Evolutionary conservation across 345 rosid species (phyloP), one percentile per base, ranked within the genome.

Genomic region (Sapria himalayana): DNA sequence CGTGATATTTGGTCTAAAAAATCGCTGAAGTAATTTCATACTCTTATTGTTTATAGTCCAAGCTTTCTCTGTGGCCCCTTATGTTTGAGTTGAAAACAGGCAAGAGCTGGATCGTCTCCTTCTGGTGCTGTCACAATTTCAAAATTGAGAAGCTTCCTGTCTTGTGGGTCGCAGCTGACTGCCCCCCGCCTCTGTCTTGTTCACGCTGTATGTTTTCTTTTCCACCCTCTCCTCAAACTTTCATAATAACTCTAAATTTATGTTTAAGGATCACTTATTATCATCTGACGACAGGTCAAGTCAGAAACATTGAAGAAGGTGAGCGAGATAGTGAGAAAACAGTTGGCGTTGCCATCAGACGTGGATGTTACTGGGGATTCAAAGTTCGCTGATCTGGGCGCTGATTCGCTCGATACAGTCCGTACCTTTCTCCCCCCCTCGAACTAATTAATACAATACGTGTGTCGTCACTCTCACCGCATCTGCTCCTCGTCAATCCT

Each of bases 361-460:
- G 40, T 60, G 6, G 35, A 50, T 1, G 73, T 85, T 21, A 69
- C 69, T 16, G 72, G 85, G 4, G 80, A 72, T 25, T 72, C 96
- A 25, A 77, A 70, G 37, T 80, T 80, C 52, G 16, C 76, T 21
- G 57, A 63, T 11, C 81, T 80, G 13, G 96, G 93, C 16, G 96
- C 93, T 2, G 96, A 85, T 59, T 80, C 96, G 16, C 93, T 85
- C n/a, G 93, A 85, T 46, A 80, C 93, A 12, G 96, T 85, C 66
- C 14, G 55, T 19, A 55, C 12, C 17, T 20, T 16, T 4, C 32
- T 39, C 19, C 34, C 41, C n/a, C 3, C 14, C 32, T 4, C 33
- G 13, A n/a, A n/a, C 44, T 34, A 15, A 5, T 25, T 39, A 19
- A 12, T 22, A 9, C 4, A 4, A 9, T 9, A 27, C 9, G 4